Percentiles rank a stretch among this genome's conserved stretches.
These are phyloP conservation scores for Vigna trinervia DNA, from an alignment of 306 rosid genomes.

Conservation along the genomic window DNA sequence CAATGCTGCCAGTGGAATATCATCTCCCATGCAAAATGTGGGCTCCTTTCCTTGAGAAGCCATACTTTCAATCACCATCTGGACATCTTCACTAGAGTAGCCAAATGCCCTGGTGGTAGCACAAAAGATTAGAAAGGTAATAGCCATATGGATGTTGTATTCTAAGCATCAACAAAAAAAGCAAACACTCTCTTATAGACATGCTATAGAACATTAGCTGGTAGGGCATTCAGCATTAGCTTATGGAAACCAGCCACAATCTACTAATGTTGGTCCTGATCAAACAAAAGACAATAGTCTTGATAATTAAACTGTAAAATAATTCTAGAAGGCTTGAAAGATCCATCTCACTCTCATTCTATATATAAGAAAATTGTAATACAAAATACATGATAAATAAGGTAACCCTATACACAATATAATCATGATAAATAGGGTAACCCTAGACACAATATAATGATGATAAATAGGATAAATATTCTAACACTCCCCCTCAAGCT, in stretches of 20 bases:
- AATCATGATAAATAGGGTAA: too few relatives aligned
- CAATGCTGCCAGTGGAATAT: constrained; percentile 88
- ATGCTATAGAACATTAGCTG: constrained; percentile 35
- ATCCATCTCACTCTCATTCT: too few relatives aligned
- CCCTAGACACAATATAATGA: too few relatives aligned
- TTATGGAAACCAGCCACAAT: constrained; percentile 37
- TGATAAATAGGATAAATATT: too few relatives aligned
- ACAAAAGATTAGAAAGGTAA: constrained; percentile 49
- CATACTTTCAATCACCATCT: constrained; percentile 95
- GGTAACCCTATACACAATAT: too few relatives aligned
- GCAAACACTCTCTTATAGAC: constrained; percentile 40
- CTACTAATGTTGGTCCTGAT: constrained; percentile 8
- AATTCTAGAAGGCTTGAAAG: too few relatives aligned
- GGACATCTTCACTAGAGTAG: constrained; percentile 98
- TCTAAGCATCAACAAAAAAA: constrained; percentile 36
- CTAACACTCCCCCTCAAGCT: too few relatives aligned
- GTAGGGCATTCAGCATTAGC: not conserved
- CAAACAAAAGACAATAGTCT: not conserved
- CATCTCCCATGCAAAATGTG: constrained; percentile 98
- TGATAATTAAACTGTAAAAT: too few relatives aligned
- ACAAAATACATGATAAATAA: too few relatives aligned
- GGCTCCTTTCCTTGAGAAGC: constrained; percentile 99
- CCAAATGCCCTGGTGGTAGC: constrained; percentile 90
- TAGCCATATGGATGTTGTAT: constrained; percentile 38
- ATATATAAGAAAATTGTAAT: too few relatives aligned